These are phyloP conservation scores for Pseudogymnoascus sp. DNA, from an alignment of 2,329 filamentous ascomycete species.

Conservation along the genomic window DNA sequence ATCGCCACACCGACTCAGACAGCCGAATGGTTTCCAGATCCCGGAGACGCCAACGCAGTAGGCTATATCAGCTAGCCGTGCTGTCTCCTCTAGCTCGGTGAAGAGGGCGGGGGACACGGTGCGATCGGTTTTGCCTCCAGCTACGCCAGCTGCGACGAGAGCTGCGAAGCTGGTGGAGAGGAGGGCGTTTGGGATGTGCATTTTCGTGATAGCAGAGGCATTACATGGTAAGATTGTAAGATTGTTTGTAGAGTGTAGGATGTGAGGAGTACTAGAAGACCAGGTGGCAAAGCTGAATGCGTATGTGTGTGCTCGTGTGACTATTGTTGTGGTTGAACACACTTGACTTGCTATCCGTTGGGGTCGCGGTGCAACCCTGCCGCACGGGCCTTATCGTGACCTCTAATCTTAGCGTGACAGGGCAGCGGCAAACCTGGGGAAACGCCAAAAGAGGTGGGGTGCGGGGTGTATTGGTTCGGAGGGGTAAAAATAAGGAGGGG, in stretches of 20 bases:
- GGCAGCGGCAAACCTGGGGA: neutral
- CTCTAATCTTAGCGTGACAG: neutral
- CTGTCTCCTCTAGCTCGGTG: constrained; percentile 72
- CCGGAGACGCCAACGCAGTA: constrained; percentile 88
- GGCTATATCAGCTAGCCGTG: constrained; percentile 86
- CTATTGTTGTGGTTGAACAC: neutral
- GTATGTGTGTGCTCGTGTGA: neutral
- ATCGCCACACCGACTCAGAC: constrained; percentile 74
- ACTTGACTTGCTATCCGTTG: too few species aligned
- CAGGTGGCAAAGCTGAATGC: neutral
- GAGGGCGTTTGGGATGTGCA: constrained; percentile 19
- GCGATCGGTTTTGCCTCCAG: neutral
- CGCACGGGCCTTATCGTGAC: neutral
- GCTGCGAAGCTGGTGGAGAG: constrained; percentile 25
- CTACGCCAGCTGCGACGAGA: neutral
- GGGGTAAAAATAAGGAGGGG: neutral
- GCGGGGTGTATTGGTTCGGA: too few species aligned
- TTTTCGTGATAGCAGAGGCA: constrained; percentile 14
- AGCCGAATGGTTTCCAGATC: constrained; percentile 74
- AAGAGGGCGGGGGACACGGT: constrained; percentile 59
- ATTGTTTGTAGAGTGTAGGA: neutral
- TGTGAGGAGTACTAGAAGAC: neutral
- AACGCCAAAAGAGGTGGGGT: neutral
- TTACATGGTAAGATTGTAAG: neutral
- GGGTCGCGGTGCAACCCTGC: neutral